Evolutionary conservation across 768 basidiomycete species (phyloP), one percentile per base, ranked within the genome.

Genomic region (Leccinum aurantiacum): DNA sequence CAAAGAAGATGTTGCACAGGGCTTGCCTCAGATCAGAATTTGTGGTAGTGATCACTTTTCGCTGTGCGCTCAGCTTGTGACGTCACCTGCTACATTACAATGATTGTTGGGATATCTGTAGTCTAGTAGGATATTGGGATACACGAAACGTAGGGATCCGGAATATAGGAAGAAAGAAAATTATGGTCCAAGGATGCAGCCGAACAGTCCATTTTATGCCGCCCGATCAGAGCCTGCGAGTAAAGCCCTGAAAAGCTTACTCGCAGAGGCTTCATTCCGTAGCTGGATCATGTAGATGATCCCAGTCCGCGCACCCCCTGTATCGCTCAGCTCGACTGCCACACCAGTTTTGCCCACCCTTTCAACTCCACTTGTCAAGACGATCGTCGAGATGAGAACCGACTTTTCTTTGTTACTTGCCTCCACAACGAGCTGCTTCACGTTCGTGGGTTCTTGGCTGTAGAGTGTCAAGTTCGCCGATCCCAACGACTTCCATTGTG

Each of bases 261-360:
- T 83, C 17, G 97, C 94, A 13, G 88, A 85, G 52, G 82, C 83
- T 77, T 98, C 96, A 72, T 91, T 95, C 65, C 93, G 87, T 50
- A 95, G 75, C 76, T 98, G 95, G 57, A 98, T 88, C 97, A 99
- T 97, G 75, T 99, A 97, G 58, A 98, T 79, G 70, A 98, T 86
- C 25, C 96, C 97, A 14, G 95, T 95, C 60, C 96, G 84, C 53
- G 84, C 74, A n/a, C 97, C 97, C 58, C 87, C 82, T 1, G 73
- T 64, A 77, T 95, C 92, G 74, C 92, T 95, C 54, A 99, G 77
- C 75, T 98, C 96, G 63, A 99, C 89, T 49, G 97, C 97, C 44
- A 99, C 89, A 14, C 97, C 97, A 3, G 96, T 98, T 78, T 96
- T 98, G 22, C 93, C 97, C n/a, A 99, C 96, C 50, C 96, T 82